Evolutionary conservation across 176 grass and related monocot species (phyloP).

Genomic region (Musa acuminata): DNA sequence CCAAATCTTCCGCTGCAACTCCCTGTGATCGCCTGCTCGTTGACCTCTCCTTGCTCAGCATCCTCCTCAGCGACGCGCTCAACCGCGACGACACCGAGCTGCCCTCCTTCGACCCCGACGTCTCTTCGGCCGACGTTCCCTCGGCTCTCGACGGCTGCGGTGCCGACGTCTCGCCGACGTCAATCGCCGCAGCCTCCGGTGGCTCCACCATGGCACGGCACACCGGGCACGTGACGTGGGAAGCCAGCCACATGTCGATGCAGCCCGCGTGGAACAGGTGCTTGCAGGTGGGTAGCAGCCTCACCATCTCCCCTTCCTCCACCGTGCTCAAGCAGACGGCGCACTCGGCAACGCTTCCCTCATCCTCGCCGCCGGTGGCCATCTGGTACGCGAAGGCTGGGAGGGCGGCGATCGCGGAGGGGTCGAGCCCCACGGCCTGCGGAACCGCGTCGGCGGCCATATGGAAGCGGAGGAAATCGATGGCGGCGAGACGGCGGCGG

Average conservation of each 20-base stretch:
- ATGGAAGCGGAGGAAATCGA: background rate
- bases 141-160: background rate
- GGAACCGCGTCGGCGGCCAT: conserved; percentile 7
- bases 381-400: conserved; percentile 33
- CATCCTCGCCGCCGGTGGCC: background rate
- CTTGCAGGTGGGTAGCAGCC: conserved; percentile 43
- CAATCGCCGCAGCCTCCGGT: too few species aligned
- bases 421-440: conserved; percentile 13
- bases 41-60: background rate
- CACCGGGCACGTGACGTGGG: conserved; percentile 41
- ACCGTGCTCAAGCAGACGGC: conserved; percentile 40
- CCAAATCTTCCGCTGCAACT: conserved; percentile 3
- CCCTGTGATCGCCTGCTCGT: background rate
- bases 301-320: conserved; percentile 39
- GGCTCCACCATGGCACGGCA: conserved; percentile 28
- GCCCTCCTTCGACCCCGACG: background rate
- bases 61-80: conserved; percentile 7
- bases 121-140: background rate
- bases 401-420: conserved; percentile 29
- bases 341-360: conserved; percentile 14
- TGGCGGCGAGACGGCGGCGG: background rate
- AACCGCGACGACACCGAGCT: background rate
- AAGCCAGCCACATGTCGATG: too few species aligned
- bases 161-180: background rate
- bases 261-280: conserved; percentile 43